Conservation (phyloP, 306 rosid species). For the Rubus idaeus region DNA sequence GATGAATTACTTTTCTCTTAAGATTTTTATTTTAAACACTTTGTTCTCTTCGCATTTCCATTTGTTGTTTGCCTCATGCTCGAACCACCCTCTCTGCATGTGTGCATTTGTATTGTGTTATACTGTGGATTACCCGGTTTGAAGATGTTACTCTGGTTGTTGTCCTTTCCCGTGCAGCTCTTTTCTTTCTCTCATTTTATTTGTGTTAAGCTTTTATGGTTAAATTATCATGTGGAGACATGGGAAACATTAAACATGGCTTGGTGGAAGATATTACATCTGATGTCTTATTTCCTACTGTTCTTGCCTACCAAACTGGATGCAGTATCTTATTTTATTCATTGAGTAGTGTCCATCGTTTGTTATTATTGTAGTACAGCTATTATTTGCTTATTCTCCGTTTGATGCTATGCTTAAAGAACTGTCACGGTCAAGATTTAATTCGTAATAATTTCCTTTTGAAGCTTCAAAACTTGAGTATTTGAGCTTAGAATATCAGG, state of each 20-base stretch:
- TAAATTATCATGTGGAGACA: not conserved
- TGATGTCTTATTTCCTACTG: no score
- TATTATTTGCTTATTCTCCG: no score
- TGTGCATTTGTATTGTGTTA: not conserved
- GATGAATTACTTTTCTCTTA: not conserved
- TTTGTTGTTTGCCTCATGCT: not conserved
- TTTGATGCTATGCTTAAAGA: not conserved
- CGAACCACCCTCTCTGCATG: not conserved
- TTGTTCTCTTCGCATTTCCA: not conserved
- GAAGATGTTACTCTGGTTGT: not conserved
- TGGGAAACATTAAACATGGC: not conserved
- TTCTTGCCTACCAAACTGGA: no score
- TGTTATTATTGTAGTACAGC: no score
- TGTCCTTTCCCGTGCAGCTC: not conserved
- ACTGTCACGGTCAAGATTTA: not conserved
- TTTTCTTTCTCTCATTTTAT: not conserved
- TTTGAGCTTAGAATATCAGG: not conserved
- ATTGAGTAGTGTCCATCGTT: no score
- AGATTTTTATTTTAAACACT: not conserved
- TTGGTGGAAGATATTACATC: not conserved
- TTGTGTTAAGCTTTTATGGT: not conserved
- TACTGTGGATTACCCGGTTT: not conserved
- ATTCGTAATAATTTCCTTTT: not conserved
- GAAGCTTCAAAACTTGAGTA: not conserved
- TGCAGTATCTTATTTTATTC: no score